These are phyloP conservation scores for Chlorella sp. DNA, from an alignment of 139 green algal genomes.

Conservation along the genomic window DNA sequence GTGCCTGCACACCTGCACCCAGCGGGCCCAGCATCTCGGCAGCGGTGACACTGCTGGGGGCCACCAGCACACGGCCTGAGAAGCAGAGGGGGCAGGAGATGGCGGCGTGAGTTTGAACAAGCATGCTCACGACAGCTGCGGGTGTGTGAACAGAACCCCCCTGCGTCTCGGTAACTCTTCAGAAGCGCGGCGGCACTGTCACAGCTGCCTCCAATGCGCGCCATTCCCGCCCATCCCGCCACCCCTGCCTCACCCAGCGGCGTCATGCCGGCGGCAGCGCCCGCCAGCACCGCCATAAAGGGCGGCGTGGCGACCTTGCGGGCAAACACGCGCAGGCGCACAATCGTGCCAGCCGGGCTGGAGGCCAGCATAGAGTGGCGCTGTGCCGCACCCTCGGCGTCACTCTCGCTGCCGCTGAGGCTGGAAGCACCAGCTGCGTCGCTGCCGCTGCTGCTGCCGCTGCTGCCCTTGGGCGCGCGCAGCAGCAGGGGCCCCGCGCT, in stretches of 20 bases:
- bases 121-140: no score
- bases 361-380: background rate
- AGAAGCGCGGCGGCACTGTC: no score
- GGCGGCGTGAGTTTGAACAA: no score
- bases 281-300: constrained; percentile 52
- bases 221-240: background rate
- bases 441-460: background rate
- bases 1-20: no score
- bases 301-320: constrained; percentile 54
- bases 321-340: background rate
- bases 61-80: constrained; percentile 31
- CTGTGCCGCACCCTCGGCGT: background rate
- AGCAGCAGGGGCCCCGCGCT: constrained; percentile 22
- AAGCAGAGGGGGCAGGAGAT: no score
- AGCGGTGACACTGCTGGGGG: constrained; percentile 1
- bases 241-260: constrained; percentile 29
- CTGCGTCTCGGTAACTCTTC: no score
- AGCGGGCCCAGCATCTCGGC: background rate
- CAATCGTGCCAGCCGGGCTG: background rate
- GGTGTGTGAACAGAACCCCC: no score
- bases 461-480: constrained; percentile 25
- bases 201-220: background rate
- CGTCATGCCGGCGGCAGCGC: constrained; percentile 51
- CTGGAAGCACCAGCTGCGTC: background rate
- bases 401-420: background rate